Percentiles rank a stretch among this genome's conserved stretches.
phyloP scores from a whole-genome alignment of 371 early-diverging fungal species.

The Mucor mucedo region DNA sequence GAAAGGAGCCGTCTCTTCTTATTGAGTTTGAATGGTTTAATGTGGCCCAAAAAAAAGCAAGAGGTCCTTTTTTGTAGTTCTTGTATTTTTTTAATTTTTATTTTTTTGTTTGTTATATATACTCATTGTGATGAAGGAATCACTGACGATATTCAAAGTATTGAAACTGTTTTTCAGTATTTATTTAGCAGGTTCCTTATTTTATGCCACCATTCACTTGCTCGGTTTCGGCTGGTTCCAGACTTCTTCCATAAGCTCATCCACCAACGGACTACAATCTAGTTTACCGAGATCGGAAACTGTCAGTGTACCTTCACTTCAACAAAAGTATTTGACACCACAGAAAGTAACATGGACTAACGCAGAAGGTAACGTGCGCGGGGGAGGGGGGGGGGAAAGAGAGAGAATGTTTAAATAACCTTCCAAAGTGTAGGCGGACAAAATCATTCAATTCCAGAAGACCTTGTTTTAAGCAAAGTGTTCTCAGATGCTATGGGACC shows the following conservation, averaged over 20 bases:
- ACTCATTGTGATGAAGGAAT: constrained; percentile 17
- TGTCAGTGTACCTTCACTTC: constrained; percentile 25
- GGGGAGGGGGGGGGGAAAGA: not conserved
- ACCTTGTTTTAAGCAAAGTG: constrained; percentile 62
- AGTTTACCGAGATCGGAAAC: constrained; percentile 7
- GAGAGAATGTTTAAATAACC: not conserved
- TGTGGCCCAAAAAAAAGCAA: not conserved
- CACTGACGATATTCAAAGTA: constrained; percentile 20
- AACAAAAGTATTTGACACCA: constrained; percentile 23
- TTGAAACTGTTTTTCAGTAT: constrained; percentile 11
- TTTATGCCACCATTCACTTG: constrained; percentile 32
- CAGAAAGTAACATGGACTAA: constrained; percentile 38
- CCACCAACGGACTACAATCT: not conserved
- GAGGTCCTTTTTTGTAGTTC: too few relatives aligned
- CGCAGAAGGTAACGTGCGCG: constrained; percentile 33
- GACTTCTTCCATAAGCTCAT: constrained; percentile 9
- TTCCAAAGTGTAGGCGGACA: constrained; percentile 12
- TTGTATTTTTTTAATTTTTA: not conserved
- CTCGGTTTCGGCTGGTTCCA: constrained; percentile 31
- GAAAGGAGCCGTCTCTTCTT: too few relatives aligned
- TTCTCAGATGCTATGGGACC: constrained; percentile 71
- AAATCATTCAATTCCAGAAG: constrained; percentile 45
- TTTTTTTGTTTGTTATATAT: not conserved
- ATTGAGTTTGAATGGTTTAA: not conserved
- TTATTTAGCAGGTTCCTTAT: constrained; percentile 26